Evolutionary conservation across 805 yeast genomes (phyloP).

Genomic region (Candida suzukii): DNA sequence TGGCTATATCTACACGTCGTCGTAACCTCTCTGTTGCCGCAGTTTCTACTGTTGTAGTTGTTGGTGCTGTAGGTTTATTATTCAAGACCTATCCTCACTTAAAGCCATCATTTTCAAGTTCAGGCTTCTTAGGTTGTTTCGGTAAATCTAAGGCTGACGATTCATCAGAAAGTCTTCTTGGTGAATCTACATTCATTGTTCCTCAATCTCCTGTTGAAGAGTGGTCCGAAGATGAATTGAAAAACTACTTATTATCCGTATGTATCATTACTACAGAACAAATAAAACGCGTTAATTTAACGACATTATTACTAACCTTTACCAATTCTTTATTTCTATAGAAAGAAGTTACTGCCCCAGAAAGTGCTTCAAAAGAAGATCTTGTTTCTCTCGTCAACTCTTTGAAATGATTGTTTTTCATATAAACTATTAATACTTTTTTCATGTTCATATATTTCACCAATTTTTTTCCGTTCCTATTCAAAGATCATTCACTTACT

Average conservation of each 20-base stretch:
- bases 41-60: constrained; percentile 33
- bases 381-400: constrained; percentile 41
- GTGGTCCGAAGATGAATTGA: constrained; percentile 31
- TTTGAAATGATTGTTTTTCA: background rate
- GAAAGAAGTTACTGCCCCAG: constrained; percentile 41
- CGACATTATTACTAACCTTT: background rate
- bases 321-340: constrained; percentile 10
- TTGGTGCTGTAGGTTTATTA: constrained; percentile 35
- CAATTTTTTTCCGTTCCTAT: no score
- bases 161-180: background rate
- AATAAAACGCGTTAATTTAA: constrained; percentile 4
- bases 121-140: background rate
- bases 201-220: constrained; percentile 12
- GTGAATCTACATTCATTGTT: constrained; percentile 24
- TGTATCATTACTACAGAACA: constrained; percentile 14
- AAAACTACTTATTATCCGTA: constrained; percentile 31
- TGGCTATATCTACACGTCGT: constrained; percentile 8
- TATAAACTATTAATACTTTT: no score
- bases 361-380: constrained; percentile 36
- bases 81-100: constrained; percentile 47
- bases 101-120: constrained; percentile 2
- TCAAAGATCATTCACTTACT: no score
- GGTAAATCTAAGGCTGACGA: background rate
- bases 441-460: no score
- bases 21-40: constrained; percentile 29